These are phyloP conservation scores for Teunomyces panamensis DNA, from an alignment of 805 yeast species.

Conservation along the genomic window DNA sequence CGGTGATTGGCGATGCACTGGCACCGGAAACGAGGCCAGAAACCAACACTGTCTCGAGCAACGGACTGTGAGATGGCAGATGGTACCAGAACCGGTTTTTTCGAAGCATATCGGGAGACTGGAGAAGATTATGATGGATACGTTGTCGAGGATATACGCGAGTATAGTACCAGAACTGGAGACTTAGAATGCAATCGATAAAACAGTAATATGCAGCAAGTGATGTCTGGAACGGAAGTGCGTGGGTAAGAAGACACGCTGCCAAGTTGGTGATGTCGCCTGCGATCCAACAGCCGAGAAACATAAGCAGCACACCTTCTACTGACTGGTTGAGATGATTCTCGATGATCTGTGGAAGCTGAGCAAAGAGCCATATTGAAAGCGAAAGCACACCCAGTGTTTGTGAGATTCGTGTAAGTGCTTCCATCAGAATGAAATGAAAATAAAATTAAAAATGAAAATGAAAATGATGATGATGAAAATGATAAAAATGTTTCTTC, in stretches of 20 bases:
- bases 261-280: constrained; percentile 47
- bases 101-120: constrained; percentile 34
- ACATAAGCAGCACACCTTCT: constrained; percentile 30
- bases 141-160: constrained; percentile 37
- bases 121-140: constrained; percentile 36
- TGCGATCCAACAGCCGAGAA: constrained; percentile 33
- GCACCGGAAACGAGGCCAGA: constrained; percentile 12
- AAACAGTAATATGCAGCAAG: constrained; percentile 70
- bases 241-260: constrained; percentile 77
- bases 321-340: constrained; percentile 33
- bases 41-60: constrained; percentile 8
- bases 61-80: constrained; percentile 11
- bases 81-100: constrained; percentile 21
- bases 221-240: constrained; percentile 75
- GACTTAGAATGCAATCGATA: constrained; percentile 64
- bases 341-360: constrained; percentile 26
- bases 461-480: too few species aligned
- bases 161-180: constrained; percentile 74
- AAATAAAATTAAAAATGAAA: too few species aligned
- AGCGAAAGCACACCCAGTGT: constrained; percentile 20
- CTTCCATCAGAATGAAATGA: not conserved
- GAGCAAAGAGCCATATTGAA: constrained; percentile 28
- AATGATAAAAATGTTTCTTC: too few species aligned
- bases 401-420: constrained; percentile 7
- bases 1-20: constrained; percentile 8